Conservation (phyloP, 495 filamentous ascomycete species). For the Penicillium macrosclerotiorum region DNA sequence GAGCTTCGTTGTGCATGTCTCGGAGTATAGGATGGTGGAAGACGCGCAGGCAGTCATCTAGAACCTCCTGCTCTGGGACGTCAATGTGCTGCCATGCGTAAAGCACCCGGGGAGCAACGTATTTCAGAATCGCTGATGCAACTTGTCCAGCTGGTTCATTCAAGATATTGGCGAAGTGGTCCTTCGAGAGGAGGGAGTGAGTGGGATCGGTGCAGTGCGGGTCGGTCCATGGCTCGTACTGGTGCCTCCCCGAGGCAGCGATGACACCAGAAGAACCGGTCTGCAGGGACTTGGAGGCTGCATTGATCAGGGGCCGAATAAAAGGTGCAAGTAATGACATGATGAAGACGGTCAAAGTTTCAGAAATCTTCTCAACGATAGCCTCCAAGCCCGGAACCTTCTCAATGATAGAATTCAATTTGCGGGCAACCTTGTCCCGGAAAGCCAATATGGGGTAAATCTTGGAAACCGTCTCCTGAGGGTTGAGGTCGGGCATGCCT, state of each 20-base stretch:
- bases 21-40: slow-evolving; percentile 89
- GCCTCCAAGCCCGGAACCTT: slow-evolving; percentile 88
- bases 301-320: slow-evolving; percentile 85
- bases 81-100: slow-evolving; percentile 88
- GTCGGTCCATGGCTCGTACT: slow-evolving; percentile 90
- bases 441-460: slow-evolving; percentile 96
- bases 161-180: slow-evolving; percentile 91
- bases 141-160: slow-evolving; percentile 86
- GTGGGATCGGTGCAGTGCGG: slow-evolving; percentile 85
- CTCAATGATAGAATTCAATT: slow-evolving; percentile 78
- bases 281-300: slow-evolving; percentile 77
- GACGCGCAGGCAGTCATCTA: slow-evolving; percentile 69
- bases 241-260: slow-evolving; percentile 74
- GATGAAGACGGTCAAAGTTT: slow-evolving; percentile 86
- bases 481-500: slow-evolving; percentile 77
- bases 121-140: slow-evolving; percentile 75
- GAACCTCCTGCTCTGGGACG: slow-evolving; percentile 73
- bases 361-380: slow-evolving; percentile 84
- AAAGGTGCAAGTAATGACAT: slow-evolving; percentile 87
- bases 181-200: slow-evolving; percentile 91
- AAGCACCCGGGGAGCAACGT: slow-evolving; percentile 79
- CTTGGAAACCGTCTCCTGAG: slow-evolving; percentile 72
- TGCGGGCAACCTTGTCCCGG: slow-evolving; percentile 85
- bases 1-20: slow-evolving; percentile 69
- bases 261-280: slow-evolving; percentile 78